A percentile compares a stretch with the other conserved stretches of the same genome.
Conservation (phyloP, 768 basidiomycete genomes). For the Chlorophyllum brunneum region DNA sequence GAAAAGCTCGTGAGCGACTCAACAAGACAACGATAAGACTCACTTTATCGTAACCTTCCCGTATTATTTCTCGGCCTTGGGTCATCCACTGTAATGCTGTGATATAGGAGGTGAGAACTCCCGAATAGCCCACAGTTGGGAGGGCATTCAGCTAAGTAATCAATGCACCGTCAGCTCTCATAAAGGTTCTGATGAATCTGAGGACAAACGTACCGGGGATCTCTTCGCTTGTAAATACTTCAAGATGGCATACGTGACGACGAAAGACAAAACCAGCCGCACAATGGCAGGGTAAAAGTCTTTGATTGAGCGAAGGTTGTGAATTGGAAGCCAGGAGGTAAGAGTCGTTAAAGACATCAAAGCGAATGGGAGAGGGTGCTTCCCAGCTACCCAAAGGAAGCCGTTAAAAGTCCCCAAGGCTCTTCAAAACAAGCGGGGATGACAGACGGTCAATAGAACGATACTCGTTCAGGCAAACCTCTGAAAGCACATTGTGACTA, state of each 20-base stretch:
- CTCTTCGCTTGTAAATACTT: background rate
- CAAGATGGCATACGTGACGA: background rate
- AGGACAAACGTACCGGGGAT: background rate
- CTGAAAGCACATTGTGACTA: no score
- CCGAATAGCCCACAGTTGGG: slow-evolving; percentile 15
- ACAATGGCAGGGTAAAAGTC: background rate
- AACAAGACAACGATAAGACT: background rate
- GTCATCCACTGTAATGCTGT: slow-evolving; percentile 11
- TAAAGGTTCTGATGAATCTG: background rate
- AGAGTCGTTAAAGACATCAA: background rate
- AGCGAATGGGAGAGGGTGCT: background rate
- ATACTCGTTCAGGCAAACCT: no score
- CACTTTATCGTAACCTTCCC: slow-evolving; percentile 18
- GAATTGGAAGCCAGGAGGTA: background rate
- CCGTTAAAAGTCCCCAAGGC: background rate
- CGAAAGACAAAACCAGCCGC: background rate
- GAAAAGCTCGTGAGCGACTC: background rate
- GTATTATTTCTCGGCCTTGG: slow-evolving; percentile 12
- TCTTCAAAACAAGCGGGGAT: no score
- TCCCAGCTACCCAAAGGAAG: no score
- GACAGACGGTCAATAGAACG: no score
- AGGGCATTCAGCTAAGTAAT: slow-evolving; percentile 13
- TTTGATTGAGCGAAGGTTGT: background rate
- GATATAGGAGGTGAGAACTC: slow-evolving; percentile 12
- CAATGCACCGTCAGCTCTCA: background rate